Base-by-base conservation (phyloP, 2,329 filamentous ascomycete genomes). In the Epichloe uncinata region DNA sequence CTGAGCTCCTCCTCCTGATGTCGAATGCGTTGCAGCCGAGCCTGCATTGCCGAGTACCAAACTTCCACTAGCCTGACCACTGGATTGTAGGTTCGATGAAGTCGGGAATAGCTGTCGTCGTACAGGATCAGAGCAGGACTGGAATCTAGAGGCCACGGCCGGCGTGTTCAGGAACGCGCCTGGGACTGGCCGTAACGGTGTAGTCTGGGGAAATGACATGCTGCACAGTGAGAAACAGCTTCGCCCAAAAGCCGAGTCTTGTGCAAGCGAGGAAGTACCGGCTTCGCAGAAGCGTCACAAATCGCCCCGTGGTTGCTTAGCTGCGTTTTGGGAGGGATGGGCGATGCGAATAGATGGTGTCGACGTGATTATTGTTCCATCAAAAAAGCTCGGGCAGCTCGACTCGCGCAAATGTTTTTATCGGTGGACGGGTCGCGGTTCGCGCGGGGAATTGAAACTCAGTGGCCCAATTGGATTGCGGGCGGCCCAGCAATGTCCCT, bases 141-240 rank as follows among this genome's bases (percentile, higher is more conserved):
- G 69, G 61, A 68, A 73, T 57, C 73, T 71, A 47, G 73, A 73
- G 49, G 69, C 65, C 36, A 76, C 72, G 50, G 82, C 85, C 45
- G 86, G 86, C 20, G 87, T 91, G 59, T 84, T 79, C 61, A 88
- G 69, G 62, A 83, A 91, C 60, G 82, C 82, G 70, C 86, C 86
- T 42, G 86, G 86, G 45, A 88, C 73, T 53, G 79, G 79, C 59
- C 85, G 81, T 69, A 83, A 75, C 38, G 86, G 86, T 50, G 86
- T 87, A 55, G 69, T 70, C 56, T 70, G 69, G 22, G 72, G 67
- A 56, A 78, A 76, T 47, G 78, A 71, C 78, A 82, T 82, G 57
- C 52, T 57, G 61, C 58, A 53, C 57, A 55, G 56, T 5, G 9
- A 5, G 18, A 38, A 44, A 35, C 36, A 34, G 34, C 51, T 42